phyloP scores from a whole-genome alignment of 2,329 filamentous ascomycete genomes.

The Pezicula neosporulosa region DNA sequence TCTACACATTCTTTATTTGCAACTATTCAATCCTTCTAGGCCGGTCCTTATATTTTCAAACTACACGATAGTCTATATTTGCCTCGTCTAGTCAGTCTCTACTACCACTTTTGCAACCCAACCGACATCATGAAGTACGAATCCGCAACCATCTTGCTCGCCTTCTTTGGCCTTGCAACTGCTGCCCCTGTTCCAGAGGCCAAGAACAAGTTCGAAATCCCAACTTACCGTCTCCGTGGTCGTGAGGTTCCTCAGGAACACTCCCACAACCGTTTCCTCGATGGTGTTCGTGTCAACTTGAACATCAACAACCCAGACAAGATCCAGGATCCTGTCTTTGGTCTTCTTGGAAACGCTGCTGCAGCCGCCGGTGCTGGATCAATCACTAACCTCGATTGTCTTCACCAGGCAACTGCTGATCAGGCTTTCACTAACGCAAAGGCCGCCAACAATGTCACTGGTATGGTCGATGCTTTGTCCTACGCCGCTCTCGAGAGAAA shows the following conservation, averaged over 20 bases:
- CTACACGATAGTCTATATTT: slow-evolving; percentile 8
- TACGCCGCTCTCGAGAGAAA: slow-evolving; percentile 57
- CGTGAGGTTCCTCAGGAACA: slow-evolving; percentile 57
- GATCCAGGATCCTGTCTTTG: slow-evolving; percentile 47
- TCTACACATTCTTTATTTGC: slow-evolving; percentile 26
- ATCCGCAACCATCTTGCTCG: slow-evolving; percentile 21
- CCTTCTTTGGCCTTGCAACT: slow-evolving; percentile 25
- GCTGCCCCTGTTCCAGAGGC: slow-evolving; percentile 22
- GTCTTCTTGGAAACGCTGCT: slow-evolving; percentile 48
- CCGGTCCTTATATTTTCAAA: slow-evolving; percentile 23
- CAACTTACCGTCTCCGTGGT: slow-evolving; percentile 25
- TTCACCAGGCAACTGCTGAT: slow-evolving; percentile 56
- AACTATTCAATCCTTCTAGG: slow-evolving; percentile 18
- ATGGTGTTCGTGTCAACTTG: slow-evolving; percentile 39
- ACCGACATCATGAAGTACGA: slow-evolving; percentile 31
- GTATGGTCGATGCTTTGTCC: slow-evolving; percentile 49
- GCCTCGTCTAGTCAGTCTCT: slow-evolving; percentile 6
- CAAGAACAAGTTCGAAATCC: slow-evolving; percentile 20
- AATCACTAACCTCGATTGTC: slow-evolving; percentile 51
- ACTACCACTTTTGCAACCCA: slow-evolving; percentile 5
- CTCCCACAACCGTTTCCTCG: slow-evolving; percentile 47
- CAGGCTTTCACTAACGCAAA: slow-evolving; percentile 61
- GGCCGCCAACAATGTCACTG: slow-evolving; percentile 46
- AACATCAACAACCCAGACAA: slow-evolving; percentile 45
- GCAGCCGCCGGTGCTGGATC: slow-evolving; percentile 43